These are phyloP conservation scores for Retiboletus flavoniger DNA, from an alignment of 1,284 basidiomycete genomes.

Conservation along the genomic window DNA sequence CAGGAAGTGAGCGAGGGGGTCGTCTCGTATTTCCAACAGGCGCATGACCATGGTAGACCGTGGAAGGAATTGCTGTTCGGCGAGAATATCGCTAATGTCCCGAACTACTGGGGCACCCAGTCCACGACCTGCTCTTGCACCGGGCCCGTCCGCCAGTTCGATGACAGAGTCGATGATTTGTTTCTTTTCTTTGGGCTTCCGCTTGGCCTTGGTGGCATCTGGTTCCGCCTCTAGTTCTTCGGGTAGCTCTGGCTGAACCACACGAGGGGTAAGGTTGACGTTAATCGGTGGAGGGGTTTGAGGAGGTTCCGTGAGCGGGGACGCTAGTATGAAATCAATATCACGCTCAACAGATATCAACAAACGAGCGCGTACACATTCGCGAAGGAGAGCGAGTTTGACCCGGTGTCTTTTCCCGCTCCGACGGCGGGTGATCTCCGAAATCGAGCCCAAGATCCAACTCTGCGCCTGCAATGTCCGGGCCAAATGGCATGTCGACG, in stretches of 20 bases:
- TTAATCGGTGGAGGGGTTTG: slow-evolving; percentile 61
- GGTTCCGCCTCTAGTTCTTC: slow-evolving; percentile 38
- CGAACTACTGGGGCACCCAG: slow-evolving; percentile 57
- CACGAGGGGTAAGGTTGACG: slow-evolving; percentile 47
- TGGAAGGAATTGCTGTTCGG: slow-evolving; percentile 80
- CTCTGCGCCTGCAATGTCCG: slow-evolving; percentile 50
- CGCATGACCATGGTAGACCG: slow-evolving; percentile 79
- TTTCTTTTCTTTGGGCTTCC: slow-evolving; percentile 67
- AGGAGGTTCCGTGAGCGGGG: slow-evolving; percentile 70
- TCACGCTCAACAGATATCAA: not conserved
- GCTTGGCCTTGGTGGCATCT: slow-evolving; percentile 44
- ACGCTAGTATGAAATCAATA: slow-evolving; percentile 46
- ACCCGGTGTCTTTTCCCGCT: slow-evolving; percentile 53
- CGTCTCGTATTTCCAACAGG: slow-evolving; percentile 79
- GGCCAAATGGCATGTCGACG: slow-evolving; percentile 56
- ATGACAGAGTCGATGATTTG: slow-evolving; percentile 82
- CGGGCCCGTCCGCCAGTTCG: slow-evolving; percentile 75
- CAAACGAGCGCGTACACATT: slow-evolving; percentile 57
- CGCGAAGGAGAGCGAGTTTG: slow-evolving; percentile 62
- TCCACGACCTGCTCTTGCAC: slow-evolving; percentile 52
- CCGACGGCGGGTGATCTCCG: slow-evolving; percentile 47
- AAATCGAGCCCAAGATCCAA: slow-evolving; percentile 74
- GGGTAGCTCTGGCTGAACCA: slow-evolving; percentile 36
- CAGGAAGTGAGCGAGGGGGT: slow-evolving; percentile 83
- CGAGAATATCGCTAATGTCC: slow-evolving; percentile 74